These are phyloP conservation scores for Paramecium sonneborni DNA, from an alignment of 73 alveolate species.

Conservation along the genomic window DNA sequence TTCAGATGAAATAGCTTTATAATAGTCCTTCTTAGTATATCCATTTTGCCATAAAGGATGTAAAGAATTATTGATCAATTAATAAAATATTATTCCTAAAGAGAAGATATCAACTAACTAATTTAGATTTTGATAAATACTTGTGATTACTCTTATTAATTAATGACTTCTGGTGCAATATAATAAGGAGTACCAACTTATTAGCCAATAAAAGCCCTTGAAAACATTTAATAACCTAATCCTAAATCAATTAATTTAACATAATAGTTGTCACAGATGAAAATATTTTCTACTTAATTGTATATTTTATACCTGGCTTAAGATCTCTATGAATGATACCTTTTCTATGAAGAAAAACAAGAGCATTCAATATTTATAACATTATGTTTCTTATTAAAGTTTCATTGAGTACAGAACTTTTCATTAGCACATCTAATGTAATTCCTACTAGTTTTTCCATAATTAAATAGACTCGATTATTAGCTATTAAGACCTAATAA, in stretches of 20 bases:
- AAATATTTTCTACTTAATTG: not conserved
- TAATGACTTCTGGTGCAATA: constrained; percentile 29
- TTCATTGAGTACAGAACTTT: not conserved
- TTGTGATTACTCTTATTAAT: not conserved
- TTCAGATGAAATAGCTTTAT: not conserved
- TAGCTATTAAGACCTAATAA: not conserved
- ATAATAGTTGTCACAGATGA: not conserved
- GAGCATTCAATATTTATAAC: not conserved
- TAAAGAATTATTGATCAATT: not conserved
- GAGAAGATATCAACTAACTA: not conserved
- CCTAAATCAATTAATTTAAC: constrained; percentile 23
- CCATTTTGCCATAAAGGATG: not conserved
- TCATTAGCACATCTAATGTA: not conserved
- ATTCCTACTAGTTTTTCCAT: not conserved
- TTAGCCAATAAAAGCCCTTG: not conserved
- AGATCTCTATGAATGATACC: constrained; percentile 46
- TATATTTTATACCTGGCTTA: not conserved
- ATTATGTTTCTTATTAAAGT: not conserved
- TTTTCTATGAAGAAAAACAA: not conserved
- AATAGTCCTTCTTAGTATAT: not conserved
- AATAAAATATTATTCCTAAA: not conserved
- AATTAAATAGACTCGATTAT: not conserved
- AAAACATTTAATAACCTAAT: not conserved
- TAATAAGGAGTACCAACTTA: constrained; percentile 42
- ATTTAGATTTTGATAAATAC: not conserved